Base-by-base conservation (phyloP, 1,139 yeast species). In the Candida sojae region DNA sequence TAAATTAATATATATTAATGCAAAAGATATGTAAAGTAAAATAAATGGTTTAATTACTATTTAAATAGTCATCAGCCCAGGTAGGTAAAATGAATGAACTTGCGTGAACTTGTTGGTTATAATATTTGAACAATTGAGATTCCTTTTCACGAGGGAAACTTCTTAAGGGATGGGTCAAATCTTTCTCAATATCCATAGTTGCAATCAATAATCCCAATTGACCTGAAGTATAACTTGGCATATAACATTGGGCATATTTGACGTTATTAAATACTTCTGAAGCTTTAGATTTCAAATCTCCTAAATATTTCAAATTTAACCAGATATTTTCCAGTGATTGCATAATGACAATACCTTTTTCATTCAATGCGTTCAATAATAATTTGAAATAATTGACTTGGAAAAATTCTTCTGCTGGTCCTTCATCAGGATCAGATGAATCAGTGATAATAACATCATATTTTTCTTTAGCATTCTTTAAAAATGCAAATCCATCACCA, bases 381-480 rank as follows among this genome's bases (percentile, higher is more conserved):
- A 93, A 75, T 61, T 82, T 76, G 68, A 92, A 93, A 72, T 92
- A 93, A 52, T 82, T 83, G 56, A 81, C 79, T 68, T 91, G 92
- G 76, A 93, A 93, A 57, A 93, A 87, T 42, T 90, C 89, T 60
- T 86, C 96, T 3, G 99, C 99, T 8, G 99, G 99, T 1, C 99
- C 99, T 61, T 93, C 98, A 61, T 93, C 98, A 2, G 98, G 98
- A 66, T 93, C 99, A 9, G 96, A 88, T 8, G 97, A 88, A 67
- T 93, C 99, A 34, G 97, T 91, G 59, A 93, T 91, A 57, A 93
- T 91, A 43, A 92, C 86, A 66, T 93, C 98, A 63, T 77, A 92
- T 57, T 79, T 77, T 28, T 63, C 65, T 1, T 49, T 50, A 21
- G 59, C 71, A 63, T 46, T 64, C 51, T 80, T 77, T 58, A 92